These are phyloP conservation scores for Neurospora sp. DNA, from an alignment of 495 filamentous ascomycete genomes.

Conservation along the genomic window DNA sequence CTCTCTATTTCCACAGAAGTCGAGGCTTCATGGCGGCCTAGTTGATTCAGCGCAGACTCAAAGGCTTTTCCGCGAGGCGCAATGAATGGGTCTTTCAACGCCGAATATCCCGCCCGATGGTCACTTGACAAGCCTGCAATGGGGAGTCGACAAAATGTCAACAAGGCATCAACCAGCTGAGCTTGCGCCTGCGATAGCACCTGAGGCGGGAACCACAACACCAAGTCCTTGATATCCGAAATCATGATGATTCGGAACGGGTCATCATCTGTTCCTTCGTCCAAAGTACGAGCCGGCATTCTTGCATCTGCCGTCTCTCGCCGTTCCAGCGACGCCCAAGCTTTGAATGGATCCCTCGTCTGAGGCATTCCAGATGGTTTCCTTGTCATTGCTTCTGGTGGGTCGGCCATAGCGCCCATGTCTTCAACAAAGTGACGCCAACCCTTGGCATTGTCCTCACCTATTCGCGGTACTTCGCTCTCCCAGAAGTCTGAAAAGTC, in stretches of 20 bases:
- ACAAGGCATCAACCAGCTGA: conserved; percentile 53
- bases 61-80: conserved; percentile 5
- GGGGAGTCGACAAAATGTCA: conserved; percentile 64
- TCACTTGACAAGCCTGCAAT: conserved; percentile 21
- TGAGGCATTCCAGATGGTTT: conserved; percentile 8
- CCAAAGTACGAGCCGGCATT: conserved; percentile 57
- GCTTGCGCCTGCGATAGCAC: conserved; percentile 24
- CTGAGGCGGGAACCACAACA: conserved; percentile 42
- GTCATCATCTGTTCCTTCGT: conserved; percentile 60
- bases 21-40: neutral
- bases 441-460: conserved; percentile 60
- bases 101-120: neutral
- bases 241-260: conserved; percentile 70
- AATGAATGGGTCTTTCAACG: conserved; percentile 30
- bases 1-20: conserved; percentile 6
- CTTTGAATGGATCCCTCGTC: conserved; percentile 30
- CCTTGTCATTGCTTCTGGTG: conserved; percentile 24
- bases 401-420: conserved; percentile 18
- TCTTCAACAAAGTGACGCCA: conserved; percentile 51
- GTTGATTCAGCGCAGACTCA: neutral
- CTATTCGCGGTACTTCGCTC: conserved; percentile 68
- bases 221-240: conserved; percentile 57
- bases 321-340: conserved; percentile 56
- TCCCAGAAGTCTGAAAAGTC: conserved; percentile 76
- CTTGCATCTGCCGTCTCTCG: conserved; percentile 34